These are phyloP conservation scores for Dryas drummondii DNA, from an alignment of 306 rosid species.

Conservation along the genomic window DNA sequence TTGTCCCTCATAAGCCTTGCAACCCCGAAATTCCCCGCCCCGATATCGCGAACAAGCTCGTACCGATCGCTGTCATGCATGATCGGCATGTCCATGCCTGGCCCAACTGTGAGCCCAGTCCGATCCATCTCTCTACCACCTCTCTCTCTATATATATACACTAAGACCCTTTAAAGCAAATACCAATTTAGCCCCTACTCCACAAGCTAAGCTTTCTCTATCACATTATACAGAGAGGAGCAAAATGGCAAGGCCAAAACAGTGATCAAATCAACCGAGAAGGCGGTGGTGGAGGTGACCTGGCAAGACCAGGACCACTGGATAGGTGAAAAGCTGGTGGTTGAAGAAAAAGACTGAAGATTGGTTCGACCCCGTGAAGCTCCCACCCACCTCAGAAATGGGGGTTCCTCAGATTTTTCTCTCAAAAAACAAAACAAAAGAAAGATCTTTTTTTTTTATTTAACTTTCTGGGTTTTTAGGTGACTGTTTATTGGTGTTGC, in stretches of 20 bases:
- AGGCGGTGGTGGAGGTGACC: slow-evolving; percentile 28
- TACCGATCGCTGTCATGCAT: slow-evolving; percentile 94
- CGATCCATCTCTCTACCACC: slow-evolving; percentile 45
- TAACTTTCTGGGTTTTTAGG: neutral
- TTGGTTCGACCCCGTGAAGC: slow-evolving; percentile 71
- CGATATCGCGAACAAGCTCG: slow-evolving; percentile 85
- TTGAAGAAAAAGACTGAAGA: slow-evolving; percentile 49
- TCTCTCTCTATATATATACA: slow-evolving; percentile 14
- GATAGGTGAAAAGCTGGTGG: slow-evolving; percentile 34
- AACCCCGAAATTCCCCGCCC: slow-evolving; percentile 89
- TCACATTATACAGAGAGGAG: slow-evolving; percentile 7
- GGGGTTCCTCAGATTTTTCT: slow-evolving; percentile 18
- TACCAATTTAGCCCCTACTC: slow-evolving; percentile 22
- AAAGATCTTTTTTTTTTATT: neutral
- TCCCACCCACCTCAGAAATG: slow-evolving; percentile 47
- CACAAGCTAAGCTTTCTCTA: neutral
- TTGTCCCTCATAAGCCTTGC: slow-evolving; percentile 94
- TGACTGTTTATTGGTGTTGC: slow-evolving; percentile 19
- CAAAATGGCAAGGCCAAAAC: neutral
- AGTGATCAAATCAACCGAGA: slow-evolving; percentile 14
- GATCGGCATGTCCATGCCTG: slow-evolving; percentile 85
- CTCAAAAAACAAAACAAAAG: neutral
- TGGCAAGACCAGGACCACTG: slow-evolving; percentile 44
- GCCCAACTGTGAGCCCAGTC: slow-evolving; percentile 54
- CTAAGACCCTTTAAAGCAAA: slow-evolving; percentile 23